phyloP scores from a whole-genome alignment of 345 rosid species.

The Arabidopsis thaliana region DNA sequence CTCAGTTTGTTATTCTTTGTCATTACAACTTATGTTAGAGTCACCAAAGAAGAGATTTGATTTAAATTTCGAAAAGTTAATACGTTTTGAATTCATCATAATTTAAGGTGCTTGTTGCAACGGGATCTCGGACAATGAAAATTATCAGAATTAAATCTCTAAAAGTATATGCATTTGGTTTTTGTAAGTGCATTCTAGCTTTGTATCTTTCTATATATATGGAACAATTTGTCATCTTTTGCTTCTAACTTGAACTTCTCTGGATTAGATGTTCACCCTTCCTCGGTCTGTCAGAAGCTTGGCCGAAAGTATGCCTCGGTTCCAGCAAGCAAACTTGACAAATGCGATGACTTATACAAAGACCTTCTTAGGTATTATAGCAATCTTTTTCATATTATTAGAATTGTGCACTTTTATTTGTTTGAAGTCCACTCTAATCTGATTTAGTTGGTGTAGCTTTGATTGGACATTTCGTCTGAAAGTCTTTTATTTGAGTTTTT shows the following conservation, averaged over 20 bases:
- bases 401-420: not conserved
- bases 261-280: slow-evolving; percentile 74
- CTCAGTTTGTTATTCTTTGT: not conserved
- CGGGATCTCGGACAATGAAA: slow-evolving; percentile 88
- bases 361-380: slow-evolving; percentile 80
- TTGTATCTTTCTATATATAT: slow-evolving; percentile 33
- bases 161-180: slow-evolving; percentile 88
- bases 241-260: slow-evolving; percentile 16
- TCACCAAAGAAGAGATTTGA: slow-evolving; percentile 10
- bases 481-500: slow-evolving; percentile 27
- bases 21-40: slow-evolving; percentile 9
- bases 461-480: slow-evolving; percentile 5
- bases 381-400: not conserved
- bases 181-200: slow-evolving; percentile 71
- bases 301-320: slow-evolving; percentile 76
- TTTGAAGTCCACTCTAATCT: not conserved
- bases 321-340: slow-evolving; percentile 59
- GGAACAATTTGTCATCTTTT: slow-evolving; percentile 3
- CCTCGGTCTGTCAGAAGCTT: slow-evolving; percentile 78
- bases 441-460: slow-evolving; percentile 1
- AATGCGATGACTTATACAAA: slow-evolving; percentile 60
- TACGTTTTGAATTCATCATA: slow-evolving; percentile 5
- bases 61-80: not conserved
- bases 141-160: slow-evolving; percentile 79
- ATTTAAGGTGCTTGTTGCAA: slow-evolving; percentile 90